Evolutionary conservation across 257 asterid genomes (phyloP), one percentile per base, ranked within the genome.

Genomic region (Verbascum thapsus): DNA sequence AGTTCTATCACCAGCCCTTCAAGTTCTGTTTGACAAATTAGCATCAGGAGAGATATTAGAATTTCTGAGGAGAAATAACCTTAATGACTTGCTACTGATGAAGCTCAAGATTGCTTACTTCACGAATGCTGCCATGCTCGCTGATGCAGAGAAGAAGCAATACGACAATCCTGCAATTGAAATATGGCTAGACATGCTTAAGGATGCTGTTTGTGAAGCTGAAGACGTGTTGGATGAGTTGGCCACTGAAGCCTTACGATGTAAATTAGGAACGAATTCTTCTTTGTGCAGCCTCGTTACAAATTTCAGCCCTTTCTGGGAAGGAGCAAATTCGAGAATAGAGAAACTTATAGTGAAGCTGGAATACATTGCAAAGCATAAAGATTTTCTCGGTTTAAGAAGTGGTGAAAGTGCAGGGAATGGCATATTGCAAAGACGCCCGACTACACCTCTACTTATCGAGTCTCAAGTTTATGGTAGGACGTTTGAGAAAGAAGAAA

Each of bases 81-180:
- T 80, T 37, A 54, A 64, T 45, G 78, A 61, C 37, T 60, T 71
- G 23, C 73, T 73, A 26, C 72, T 80, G 60, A 82, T 76, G 67
- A 76, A 80, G 73, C 78, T 80, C 44, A 80, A 73, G 76, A 76
- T 80, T 55, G 75, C 82, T 56, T 80, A 80, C 48, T 68, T 80
- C 69, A 71, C 80, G 18, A 76, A 75, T 62, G 78, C 74, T 19
- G 78, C 81, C 34, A 64, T 76, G 64, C 69, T 80, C 45, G 82
- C 76, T 58, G 85, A 80, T 76, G 85, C 85, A 38, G 85, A 80
- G 61, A 78, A 70, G 65, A 80, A 76, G 70, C 85, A 80, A 18
- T 76, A 80, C 54, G 53, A 72, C 22, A 63, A 70, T 56, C 78
- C 82, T n/a, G 82, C 80, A 15, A 58, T 80, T 10, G 80, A 80